Evolutionary conservation across 2,329 filamentous ascomycete species (phyloP), one percentile per base, ranked within the genome.

Genomic region (Corniculantispora saksenae): DNA sequence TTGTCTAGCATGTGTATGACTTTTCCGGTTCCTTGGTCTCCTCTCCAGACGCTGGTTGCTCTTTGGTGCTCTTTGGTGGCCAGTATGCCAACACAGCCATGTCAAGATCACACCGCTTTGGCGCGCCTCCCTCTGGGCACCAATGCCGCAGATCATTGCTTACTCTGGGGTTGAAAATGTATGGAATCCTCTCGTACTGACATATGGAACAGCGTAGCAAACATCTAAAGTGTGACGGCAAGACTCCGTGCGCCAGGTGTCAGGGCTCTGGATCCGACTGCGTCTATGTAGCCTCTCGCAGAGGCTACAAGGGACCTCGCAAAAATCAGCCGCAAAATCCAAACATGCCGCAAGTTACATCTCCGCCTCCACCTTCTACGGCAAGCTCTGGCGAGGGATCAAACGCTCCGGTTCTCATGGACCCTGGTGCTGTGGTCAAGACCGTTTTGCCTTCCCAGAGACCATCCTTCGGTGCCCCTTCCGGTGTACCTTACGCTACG

Each of bases 201-300:
- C 61, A 47, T 21, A 35, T 9, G 45, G 27, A 17, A 32, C 72
- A 88, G 85, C 81, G 86, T 60, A 79, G 73, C 68, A 87, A 91
- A 72, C 91, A 94, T 75, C 82, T 93, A 57, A 94, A 92, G 74
- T 94, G 91, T 74, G 89, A 93, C 75, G 90, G 90, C 32, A 78
- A 81, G 45, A 88, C 78, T 38, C 91, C 91, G 15, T 94, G 91
- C 77, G 83, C 85, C 55, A 87, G 91, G 62, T 94, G 91, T 76
- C 78, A 79, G 25, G 77, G 80, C 59, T 83, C 84, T 56, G 83
- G 84, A 64, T 78, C 82, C 21, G 82, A 89, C 56, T 94, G 91
- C 75, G 79, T 88, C 72, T 93, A 92, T 74, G 86, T 92, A 57
- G 87, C 89, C 53, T 93, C 90, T 47, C 87, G 91, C 51, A 86